phyloP scores from a whole-genome alignment of 139 green algal species.

The Chlorella sp. region DNA sequence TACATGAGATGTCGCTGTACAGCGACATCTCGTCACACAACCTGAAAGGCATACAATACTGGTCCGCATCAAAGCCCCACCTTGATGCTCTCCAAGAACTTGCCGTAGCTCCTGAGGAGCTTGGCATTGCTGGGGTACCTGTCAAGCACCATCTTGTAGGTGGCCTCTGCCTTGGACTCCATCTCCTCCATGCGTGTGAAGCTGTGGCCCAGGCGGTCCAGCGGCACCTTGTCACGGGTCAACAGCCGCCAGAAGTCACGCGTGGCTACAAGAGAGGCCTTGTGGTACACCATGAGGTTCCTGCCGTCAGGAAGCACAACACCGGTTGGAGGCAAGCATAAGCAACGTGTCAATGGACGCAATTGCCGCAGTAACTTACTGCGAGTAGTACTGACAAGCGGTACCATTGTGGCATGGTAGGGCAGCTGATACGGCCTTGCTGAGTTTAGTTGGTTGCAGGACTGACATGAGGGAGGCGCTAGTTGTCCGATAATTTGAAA shows the following conservation, averaged over 20 bases:
- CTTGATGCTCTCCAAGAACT: slow-evolving; percentile 30
- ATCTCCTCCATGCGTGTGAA: slow-evolving; percentile 28
- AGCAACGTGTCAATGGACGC: too few relatives aligned
- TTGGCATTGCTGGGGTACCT: slow-evolving; percentile 19
- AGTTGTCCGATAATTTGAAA: too few relatives aligned
- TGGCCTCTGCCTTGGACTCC: slow-evolving; percentile 19
- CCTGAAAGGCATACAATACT: too few relatives aligned
- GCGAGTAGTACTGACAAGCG: too few relatives aligned
- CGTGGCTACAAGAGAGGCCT: slow-evolving; percentile 30
- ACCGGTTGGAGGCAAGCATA: background rate
- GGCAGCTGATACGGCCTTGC: too few relatives aligned
- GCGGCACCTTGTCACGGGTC: slow-evolving; percentile 20
- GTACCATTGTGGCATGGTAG: too few relatives aligned
- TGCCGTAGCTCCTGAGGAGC: slow-evolving; percentile 25
- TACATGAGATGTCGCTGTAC: too few relatives aligned
- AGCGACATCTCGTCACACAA: too few relatives aligned
- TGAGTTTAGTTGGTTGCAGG: too few relatives aligned
- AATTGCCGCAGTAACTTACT: too few relatives aligned
- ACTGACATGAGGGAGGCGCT: too few relatives aligned
- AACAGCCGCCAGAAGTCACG: slow-evolving; percentile 43
- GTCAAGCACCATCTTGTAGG: slow-evolving; percentile 29
- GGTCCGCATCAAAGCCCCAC: slow-evolving; percentile 47
- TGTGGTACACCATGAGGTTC: slow-evolving; percentile 39
- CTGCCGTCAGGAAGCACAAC: slow-evolving; percentile 34
- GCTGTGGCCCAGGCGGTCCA: slow-evolving; percentile 9